Conservation (phyloP, 768 basidiomycete species). For the Russula olivacea region DNA sequence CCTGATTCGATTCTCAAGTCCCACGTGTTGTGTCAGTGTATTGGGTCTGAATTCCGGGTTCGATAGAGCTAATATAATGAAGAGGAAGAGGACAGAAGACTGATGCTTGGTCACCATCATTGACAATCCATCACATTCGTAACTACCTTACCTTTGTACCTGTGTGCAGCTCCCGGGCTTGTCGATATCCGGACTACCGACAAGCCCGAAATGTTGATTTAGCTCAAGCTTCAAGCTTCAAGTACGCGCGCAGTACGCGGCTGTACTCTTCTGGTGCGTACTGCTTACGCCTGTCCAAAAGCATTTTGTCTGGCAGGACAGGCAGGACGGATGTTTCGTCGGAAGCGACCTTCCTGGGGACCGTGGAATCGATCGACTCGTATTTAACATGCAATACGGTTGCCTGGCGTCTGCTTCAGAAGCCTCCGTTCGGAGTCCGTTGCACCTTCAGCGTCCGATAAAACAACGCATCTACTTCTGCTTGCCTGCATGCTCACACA, state of each 20-base stretch:
- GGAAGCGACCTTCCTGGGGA: neutral
- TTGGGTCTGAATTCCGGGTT: neutral
- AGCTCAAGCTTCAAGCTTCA: neutral
- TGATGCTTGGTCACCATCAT: constrained; percentile 18
- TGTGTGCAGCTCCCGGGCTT: neutral
- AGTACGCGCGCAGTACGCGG: neutral
- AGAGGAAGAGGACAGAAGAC: constrained; percentile 18
- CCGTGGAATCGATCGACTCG: neutral
- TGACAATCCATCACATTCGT: constrained; percentile 2
- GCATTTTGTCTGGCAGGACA: neutral
- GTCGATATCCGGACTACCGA: constrained; percentile 3
- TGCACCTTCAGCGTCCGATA: neutral
- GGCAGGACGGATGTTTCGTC: neutral
- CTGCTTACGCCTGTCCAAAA: neutral
- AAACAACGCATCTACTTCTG: constrained; percentile 2
- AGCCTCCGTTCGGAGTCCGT: too few species aligned
- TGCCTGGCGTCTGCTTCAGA: neutral
- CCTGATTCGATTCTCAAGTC: neutral
- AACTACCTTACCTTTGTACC: neutral
- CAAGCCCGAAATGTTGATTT: neutral
- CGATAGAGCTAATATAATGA: neutral
- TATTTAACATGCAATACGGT: neutral
- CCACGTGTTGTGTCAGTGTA: neutral
- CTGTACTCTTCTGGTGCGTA: neutral
- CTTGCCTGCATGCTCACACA: too few species aligned